A percentile compares a stretch with the other conserved stretches of the same genome.
phyloP scores from a whole-genome alignment of 345 rosid species.

The Citrus reticulata region DNA sequence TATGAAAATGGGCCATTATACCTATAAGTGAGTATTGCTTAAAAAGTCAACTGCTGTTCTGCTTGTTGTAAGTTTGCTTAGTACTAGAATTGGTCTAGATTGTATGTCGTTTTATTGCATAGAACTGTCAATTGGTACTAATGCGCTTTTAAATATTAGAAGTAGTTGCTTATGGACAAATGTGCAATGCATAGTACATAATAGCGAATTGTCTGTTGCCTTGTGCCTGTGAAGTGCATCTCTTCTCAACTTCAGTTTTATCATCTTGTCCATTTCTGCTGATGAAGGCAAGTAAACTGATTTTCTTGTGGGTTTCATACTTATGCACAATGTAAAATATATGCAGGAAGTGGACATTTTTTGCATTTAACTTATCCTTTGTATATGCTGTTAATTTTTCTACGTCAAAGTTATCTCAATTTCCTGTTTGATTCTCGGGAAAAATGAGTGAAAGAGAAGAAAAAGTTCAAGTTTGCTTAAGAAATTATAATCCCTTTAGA shows the following conservation, averaged over 20 bases:
- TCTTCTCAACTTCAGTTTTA: background rate
- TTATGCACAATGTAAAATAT: background rate
- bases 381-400: background rate
- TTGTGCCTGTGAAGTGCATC: background rate
- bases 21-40: background rate
- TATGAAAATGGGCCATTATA: background rate
- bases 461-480: background rate
- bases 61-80: background rate
- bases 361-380: background rate
- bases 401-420: background rate
- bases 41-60: background rate
- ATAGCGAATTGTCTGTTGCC: background rate
- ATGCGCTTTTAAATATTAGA: background rate
- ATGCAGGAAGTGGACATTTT: background rate
- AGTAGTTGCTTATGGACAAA: background rate
- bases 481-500: background rate
- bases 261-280: background rate
- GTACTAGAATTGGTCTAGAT: background rate
- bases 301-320: background rate
- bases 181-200: background rate
- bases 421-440: background rate
- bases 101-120: background rate
- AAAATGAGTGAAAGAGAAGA: background rate
- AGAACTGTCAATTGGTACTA: background rate
- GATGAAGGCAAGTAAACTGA: background rate